Percentiles rank a stretch among this genome's conserved stretches.
Evolutionary conservation across 768 basidiomycete species (phyloP).

Genomic region (Candolleomyces efflorescens): DNA sequence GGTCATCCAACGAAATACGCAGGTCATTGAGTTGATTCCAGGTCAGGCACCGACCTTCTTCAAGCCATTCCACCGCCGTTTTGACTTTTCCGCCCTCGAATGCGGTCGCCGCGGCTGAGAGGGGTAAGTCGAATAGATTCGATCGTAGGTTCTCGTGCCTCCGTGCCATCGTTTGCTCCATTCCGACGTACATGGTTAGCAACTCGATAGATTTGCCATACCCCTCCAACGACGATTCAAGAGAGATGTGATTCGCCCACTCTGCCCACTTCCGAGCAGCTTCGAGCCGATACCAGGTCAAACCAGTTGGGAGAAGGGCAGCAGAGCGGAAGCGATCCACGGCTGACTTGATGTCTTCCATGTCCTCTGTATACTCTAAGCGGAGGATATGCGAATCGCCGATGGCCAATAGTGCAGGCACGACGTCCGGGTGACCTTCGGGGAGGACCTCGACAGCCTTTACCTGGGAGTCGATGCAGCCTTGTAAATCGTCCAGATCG

Average conservation of each 20-base stretch:
- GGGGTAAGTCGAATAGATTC: background rate
- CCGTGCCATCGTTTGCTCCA: slow-evolving; percentile 18
- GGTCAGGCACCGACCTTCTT: slow-evolving; percentile 14
- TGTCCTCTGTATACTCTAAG: slow-evolving; percentile 18
- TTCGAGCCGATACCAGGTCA: background rate
- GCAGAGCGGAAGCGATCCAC: background rate
- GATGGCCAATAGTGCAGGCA: slow-evolving; percentile 12
- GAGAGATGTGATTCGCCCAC: background rate
- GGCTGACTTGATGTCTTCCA: background rate
- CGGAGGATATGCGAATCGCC: slow-evolving; percentile 15
- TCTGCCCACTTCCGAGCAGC: background rate
- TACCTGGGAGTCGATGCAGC: background rate
- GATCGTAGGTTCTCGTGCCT: slow-evolving; percentile 5
- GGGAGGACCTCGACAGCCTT: background rate
- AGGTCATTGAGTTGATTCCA: slow-evolving; percentile 17
- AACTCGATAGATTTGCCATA: slow-evolving; percentile 11
- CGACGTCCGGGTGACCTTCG: slow-evolving; percentile 3
- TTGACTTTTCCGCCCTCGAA: background rate
- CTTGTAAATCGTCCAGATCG: background rate
- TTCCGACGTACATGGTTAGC: background rate
- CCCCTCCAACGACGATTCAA: background rate
- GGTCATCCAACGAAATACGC: slow-evolving; percentile 13
- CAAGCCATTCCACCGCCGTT: background rate
- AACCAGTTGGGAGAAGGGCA: background rate
- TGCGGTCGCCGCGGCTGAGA: background rate